phyloP scores from a whole-genome alignment of 805 yeast species.

The Ogataea minuta region DNA sequence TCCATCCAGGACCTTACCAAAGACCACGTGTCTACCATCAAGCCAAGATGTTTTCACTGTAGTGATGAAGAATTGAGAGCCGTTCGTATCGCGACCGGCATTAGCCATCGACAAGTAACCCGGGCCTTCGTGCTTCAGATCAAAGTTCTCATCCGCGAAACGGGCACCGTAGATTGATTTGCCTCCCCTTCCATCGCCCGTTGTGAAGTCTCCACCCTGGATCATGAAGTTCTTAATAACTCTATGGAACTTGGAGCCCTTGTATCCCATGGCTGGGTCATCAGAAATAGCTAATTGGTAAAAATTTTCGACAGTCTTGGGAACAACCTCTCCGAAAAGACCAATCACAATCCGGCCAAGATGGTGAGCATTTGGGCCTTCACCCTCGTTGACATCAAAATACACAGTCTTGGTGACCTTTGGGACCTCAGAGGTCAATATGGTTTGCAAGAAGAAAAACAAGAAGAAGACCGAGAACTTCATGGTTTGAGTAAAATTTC shows the following conservation, averaged over 20 bases:
- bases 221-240: constrained; percentile 72
- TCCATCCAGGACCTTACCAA: constrained; percentile 91
- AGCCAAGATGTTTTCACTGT: constrained; percentile 91
- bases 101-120: constrained; percentile 78
- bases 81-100: constrained; percentile 78
- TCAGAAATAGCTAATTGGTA: constrained; percentile 75
- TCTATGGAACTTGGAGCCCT: constrained; percentile 66
- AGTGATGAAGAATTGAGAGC: constrained; percentile 94
- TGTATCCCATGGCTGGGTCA: constrained; percentile 64
- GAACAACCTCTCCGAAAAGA: constrained; percentile 80
- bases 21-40: constrained; percentile 92
- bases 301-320: constrained; percentile 88
- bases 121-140: constrained; percentile 64
- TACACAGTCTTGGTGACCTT: constrained; percentile 74
- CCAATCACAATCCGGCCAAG: constrained; percentile 87
- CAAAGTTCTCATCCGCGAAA: constrained; percentile 69
- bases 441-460: constrained; percentile 20
- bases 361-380: constrained; percentile 56
- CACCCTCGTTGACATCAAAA: constrained; percentile 85
- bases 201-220: constrained; percentile 79
- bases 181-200: constrained; percentile 71
- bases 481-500: constrained; percentile 19
- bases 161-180: constrained; percentile 68
- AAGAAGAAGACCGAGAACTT: constrained; percentile 24
- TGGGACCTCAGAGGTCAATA: constrained; percentile 39